A percentile compares a stretch with the other conserved stretches of the same genome.
Conservation (phyloP, 208 protist genomes). For the Trypanosoma platydactyli region DNA sequence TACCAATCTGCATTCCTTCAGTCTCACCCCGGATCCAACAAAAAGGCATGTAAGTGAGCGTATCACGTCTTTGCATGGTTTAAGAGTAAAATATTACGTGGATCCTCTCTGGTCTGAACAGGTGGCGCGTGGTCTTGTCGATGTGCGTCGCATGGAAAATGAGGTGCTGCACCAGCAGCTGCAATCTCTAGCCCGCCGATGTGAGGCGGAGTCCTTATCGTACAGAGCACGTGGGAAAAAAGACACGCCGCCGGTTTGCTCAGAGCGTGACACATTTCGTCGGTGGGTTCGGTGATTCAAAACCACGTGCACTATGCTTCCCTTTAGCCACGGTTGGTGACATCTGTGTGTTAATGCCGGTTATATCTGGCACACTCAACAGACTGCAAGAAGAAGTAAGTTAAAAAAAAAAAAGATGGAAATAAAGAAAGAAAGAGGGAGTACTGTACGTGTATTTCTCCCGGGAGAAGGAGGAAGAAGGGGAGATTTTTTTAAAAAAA, state of each 20-base stretch:
- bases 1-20: slow-evolving; percentile 58
- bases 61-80: slow-evolving; percentile 51
- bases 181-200: slow-evolving; percentile 68
- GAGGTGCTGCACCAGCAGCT: slow-evolving; percentile 69
- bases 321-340: too few relatives aligned
- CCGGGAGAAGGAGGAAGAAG: slow-evolving; percentile 1
- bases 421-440: slow-evolving; percentile 10
- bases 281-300: slow-evolving; percentile 23
- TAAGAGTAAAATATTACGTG: slow-evolving; percentile 74
- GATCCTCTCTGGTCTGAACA: slow-evolving; percentile 43
- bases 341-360: too few relatives aligned
- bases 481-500: slow-evolving; percentile 3
- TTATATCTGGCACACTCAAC: too few relatives aligned
- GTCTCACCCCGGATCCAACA: slow-evolving; percentile 57
- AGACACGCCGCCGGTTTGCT: slow-evolving; percentile 61
- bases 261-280: slow-evolving; percentile 51
- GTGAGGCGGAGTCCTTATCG: slow-evolving; percentile 77
- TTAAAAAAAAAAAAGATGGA: slow-evolving; percentile 2
- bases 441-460: neutral
- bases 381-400: slow-evolving; percentile 11
- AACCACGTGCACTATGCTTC: too few relatives aligned
- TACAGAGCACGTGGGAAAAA: slow-evolving; percentile 60
- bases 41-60: slow-evolving; percentile 52
- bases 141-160: slow-evolving; percentile 45
- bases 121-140: neutral